These are phyloP conservation scores for Pyrenophora teres DNA, from an alignment of 2,329 filamentous ascomycete genomes.

Conservation along the genomic window DNA sequence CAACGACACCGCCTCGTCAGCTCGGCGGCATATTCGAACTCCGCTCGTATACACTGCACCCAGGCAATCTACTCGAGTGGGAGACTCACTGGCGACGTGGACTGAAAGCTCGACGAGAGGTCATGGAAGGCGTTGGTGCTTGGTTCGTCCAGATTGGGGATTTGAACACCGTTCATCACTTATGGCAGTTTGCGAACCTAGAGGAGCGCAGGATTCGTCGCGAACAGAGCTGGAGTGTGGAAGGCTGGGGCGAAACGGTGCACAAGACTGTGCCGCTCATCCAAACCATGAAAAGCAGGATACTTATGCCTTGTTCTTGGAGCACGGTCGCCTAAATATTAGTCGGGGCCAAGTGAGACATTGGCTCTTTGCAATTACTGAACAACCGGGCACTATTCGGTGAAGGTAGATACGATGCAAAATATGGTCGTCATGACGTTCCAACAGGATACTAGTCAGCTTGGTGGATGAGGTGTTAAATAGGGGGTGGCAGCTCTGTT, in stretches of 20 bases:
- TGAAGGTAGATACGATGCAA: background rate
- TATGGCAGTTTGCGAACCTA: slow-evolving; percentile 98
- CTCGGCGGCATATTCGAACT: slow-evolving; percentile 95
- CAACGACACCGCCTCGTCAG: slow-evolving; percentile 85
- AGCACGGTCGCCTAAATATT: slow-evolving; percentile 76
- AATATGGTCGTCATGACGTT: background rate
- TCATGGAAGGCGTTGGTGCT: slow-evolving; percentile 97
- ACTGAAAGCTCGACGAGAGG: slow-evolving; percentile 85
- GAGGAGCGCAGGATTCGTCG: slow-evolving; percentile 89
- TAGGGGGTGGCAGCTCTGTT: background rate
- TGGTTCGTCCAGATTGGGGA: slow-evolving; percentile 99
- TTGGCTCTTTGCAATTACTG: background rate
- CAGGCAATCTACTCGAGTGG: slow-evolving; percentile 96
- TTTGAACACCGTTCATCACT: slow-evolving; percentile 94
- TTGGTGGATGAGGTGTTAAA: background rate
- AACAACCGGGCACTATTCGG: background rate
- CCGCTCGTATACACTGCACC: slow-evolving; percentile 93
- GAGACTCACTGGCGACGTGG: slow-evolving; percentile 97
- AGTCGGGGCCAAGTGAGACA: background rate
- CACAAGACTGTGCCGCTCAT: slow-evolving; percentile 98
- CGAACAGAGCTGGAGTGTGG: slow-evolving; percentile 92
- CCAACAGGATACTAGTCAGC: background rate
- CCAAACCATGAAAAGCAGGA: slow-evolving; percentile 92
- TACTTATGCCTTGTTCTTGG: slow-evolving; percentile 95
- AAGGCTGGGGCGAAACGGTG: slow-evolving; percentile 96